Evolutionary conservation across 345 rosid genomes (phyloP).

Genomic region (Orychophragmus violaceus): DNA sequence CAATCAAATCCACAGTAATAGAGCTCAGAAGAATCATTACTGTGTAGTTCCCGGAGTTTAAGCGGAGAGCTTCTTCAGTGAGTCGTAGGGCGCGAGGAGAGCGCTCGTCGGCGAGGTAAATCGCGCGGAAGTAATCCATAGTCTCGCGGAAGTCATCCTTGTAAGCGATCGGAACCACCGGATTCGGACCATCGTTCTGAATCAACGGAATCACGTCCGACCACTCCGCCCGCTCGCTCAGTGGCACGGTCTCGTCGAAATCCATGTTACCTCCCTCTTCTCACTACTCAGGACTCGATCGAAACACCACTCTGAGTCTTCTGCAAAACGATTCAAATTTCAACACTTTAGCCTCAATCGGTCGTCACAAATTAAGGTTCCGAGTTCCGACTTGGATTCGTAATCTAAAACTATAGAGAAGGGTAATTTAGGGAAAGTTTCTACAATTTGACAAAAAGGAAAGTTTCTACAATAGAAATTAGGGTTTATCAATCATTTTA

Average conservation of each 20-base stretch:
- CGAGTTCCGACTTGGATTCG: not conserved
- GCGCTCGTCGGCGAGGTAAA: constrained; percentile 62
- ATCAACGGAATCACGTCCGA: constrained; percentile 59
- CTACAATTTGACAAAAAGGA: too few relatives aligned
- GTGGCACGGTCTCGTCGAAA: constrained; percentile 31
- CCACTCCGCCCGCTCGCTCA: constrained; percentile 61
- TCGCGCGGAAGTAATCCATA: constrained; percentile 86
- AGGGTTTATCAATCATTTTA: not conserved
- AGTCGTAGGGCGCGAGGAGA: constrained; percentile 71
- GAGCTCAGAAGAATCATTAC: constrained; percentile 33
- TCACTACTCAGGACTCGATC: not conserved
- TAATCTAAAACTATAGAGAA: too few relatives aligned
- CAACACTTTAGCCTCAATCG: not conserved
- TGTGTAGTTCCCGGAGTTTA: constrained; percentile 84
- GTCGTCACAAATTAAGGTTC: not conserved
- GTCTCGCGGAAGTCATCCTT: constrained; percentile 68
- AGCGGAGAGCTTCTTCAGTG: constrained; percentile 49
- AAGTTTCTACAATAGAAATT: not conserved
- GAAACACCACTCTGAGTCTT: not conserved
- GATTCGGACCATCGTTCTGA: constrained; percentile 83
- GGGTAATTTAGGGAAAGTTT: not conserved
- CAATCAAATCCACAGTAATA: too few relatives aligned
- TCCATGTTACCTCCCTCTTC: constrained; percentile 18
- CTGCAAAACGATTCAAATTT: not conserved
- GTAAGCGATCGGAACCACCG: constrained; percentile 74